Conservation (phyloP, 768 basidiomycete species). For the Tricholomella constricta region DNA sequence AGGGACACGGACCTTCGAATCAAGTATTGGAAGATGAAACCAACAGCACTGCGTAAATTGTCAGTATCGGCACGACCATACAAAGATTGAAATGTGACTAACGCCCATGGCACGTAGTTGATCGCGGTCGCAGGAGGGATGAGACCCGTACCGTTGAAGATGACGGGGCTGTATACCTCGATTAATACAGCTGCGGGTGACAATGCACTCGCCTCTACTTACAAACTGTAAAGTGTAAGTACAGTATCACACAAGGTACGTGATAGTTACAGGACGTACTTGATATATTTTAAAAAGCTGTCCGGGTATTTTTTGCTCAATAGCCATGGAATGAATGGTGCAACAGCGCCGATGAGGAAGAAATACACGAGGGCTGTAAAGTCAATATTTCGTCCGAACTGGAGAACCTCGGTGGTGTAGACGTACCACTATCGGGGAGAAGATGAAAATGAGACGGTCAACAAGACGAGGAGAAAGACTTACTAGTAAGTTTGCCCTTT, state of each 20-base stretch:
- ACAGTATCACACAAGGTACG: no score
- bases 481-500: constrained; percentile 61
- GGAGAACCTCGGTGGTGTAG: no score
- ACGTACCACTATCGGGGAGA: constrained; percentile 5
- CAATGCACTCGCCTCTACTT: background rate
- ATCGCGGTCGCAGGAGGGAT: constrained; percentile 70
- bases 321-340: constrained; percentile 60
- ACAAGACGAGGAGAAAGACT: no score
- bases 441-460: no score
- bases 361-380: constrained; percentile 56
- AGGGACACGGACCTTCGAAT: no score
- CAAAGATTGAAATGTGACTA: constrained; percentile 57
- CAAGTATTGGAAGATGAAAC: constrained; percentile 65
- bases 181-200: no score
- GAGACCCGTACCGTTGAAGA: constrained; percentile 58
- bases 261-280: constrained; percentile 36
- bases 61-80: constrained; percentile 3
- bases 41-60: constrained; percentile 40
- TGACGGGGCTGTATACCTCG: constrained; percentile 49
- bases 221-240: constrained; percentile 43
- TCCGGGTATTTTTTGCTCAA: constrained; percentile 62
- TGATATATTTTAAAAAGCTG: constrained; percentile 62
- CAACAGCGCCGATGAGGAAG: constrained; percentile 74
- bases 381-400: no score
- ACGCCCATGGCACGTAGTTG: constrained; percentile 70